Evolutionary conservation across 2,329 filamentous ascomycete species (phyloP).

Genomic region (Moelleriella libera): DNA sequence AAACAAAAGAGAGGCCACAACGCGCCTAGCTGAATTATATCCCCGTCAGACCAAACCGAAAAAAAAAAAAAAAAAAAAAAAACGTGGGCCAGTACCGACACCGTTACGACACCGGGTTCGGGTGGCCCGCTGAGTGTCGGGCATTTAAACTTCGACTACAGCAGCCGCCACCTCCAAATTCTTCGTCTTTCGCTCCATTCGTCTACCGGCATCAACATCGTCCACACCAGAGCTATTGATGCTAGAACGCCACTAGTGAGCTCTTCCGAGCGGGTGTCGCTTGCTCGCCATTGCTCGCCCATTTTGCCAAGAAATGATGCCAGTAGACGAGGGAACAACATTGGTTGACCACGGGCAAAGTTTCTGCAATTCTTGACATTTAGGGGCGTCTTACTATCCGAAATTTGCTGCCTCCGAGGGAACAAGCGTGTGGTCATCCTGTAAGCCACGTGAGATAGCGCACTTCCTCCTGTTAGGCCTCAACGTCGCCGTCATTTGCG

Average conservation of each 20-base stretch:
- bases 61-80: too few species aligned
- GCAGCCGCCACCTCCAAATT: background rate
- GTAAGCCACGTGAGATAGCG: background rate
- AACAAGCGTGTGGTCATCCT: background rate
- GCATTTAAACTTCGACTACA: background rate
- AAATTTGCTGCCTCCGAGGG: background rate
- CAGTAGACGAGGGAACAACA: background rate
- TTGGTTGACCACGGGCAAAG: background rate
- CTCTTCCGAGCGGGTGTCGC: background rate
- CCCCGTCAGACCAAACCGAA: too few species aligned
- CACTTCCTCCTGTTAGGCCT: background rate
- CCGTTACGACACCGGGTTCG: background rate
- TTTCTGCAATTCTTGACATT: background rate
- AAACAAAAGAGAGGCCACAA: too few species aligned
- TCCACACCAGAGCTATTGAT: background rate
- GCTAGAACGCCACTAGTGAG: background rate
- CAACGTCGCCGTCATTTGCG: background rate
- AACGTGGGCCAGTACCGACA: background rate
- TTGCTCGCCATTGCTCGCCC: background rate
- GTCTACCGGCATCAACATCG: background rate
- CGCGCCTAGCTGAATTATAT: too few species aligned
- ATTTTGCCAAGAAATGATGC: background rate
- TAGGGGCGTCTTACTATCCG: background rate
- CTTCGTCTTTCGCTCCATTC: background rate
- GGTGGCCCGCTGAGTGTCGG: background rate